phyloP scores from a whole-genome alignment of 2,329 filamentous ascomycete species.

The Colletotrichum musicola region DNA sequence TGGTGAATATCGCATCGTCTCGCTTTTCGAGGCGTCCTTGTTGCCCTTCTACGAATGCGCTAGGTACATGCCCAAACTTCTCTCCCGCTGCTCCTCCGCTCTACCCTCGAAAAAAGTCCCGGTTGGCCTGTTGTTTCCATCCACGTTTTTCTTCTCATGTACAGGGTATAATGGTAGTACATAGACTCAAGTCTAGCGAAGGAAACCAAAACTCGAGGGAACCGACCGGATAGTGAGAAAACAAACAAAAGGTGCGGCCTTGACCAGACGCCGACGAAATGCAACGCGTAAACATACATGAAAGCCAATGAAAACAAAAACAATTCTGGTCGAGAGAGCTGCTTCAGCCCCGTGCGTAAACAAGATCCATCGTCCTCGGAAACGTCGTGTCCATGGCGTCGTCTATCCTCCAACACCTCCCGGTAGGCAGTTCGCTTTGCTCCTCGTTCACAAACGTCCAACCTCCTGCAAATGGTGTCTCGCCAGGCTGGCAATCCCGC shows the following conservation, averaged over 20 bases:
- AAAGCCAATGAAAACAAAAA: conserved; percentile 4
- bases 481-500: conserved; percentile 47
- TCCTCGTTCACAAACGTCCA: conserved; percentile 46
- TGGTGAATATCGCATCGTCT: not conserved
- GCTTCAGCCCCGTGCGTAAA: conserved; percentile 45
- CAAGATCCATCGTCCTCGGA: conserved; percentile 53
- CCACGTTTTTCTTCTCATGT: conserved; percentile 31
- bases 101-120: not conserved
- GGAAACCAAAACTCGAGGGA: conserved; percentile 2
- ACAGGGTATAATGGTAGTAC: conserved; percentile 38
- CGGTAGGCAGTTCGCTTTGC: conserved; percentile 43
- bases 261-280: conserved; percentile 24
- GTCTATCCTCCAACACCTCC: conserved; percentile 50
- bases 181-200: conserved; percentile 16
- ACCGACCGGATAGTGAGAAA: not conserved
- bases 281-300: conserved; percentile 6
- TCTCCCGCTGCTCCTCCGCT: not conserved
- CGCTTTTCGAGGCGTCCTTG: not conserved
- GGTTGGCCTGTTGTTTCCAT: conserved; percentile 12
- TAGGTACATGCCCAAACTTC: conserved; percentile 13
- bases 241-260: not conserved
- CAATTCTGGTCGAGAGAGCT: conserved; percentile 4
- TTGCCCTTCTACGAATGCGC: conserved; percentile 8
- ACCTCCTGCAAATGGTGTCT: conserved; percentile 47
- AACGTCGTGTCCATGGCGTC: conserved; percentile 51